A percentile compares a stretch with the other conserved stretches of the same genome.
Evolutionary conservation across 805 yeast genomes (phyloP).

Genomic region (Blastobotrys mokoenaii): DNA sequence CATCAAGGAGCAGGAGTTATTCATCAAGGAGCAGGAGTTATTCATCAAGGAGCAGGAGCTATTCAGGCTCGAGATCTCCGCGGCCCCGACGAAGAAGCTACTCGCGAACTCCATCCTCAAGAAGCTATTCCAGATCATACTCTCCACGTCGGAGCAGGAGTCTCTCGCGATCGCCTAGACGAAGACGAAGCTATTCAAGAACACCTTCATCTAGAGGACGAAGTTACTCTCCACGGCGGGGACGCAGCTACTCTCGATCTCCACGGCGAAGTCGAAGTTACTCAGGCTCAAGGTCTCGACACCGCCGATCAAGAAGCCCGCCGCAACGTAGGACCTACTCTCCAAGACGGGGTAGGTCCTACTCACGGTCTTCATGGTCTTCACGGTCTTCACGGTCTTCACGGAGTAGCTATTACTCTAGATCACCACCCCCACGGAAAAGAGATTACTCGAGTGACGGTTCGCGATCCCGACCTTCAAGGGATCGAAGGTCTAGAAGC

Average conservation of each 20-base stretch:
- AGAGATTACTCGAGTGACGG: too few relatives aligned
- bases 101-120: conserved; percentile 1
- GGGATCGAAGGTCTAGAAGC: too few relatives aligned
- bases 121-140: background rate
- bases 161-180: background rate
- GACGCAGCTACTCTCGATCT: background rate
- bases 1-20: conserved; percentile 13
- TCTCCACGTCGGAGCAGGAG: background rate
- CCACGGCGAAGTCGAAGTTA: background rate
- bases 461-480: too few relatives aligned
- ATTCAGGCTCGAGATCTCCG: conserved; percentile 1
- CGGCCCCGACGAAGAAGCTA: background rate
- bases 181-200: background rate
- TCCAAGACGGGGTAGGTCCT: too few relatives aligned
- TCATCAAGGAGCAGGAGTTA: conserved; percentile 5
- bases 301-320: too few relatives aligned
- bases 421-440: too few relatives aligned
- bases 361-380: too few relatives aligned
- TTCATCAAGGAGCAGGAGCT: conserved; percentile 6
- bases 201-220: too few relatives aligned
- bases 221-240: background rate
- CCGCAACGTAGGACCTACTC: too few relatives aligned
- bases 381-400: too few relatives aligned
- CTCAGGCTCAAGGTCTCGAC: background rate
- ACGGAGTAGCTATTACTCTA: too few relatives aligned